phyloP scores from a whole-genome alignment of 192 early-diverging fungal genomes.

The Hyaloraphidium curvatum region DNA sequence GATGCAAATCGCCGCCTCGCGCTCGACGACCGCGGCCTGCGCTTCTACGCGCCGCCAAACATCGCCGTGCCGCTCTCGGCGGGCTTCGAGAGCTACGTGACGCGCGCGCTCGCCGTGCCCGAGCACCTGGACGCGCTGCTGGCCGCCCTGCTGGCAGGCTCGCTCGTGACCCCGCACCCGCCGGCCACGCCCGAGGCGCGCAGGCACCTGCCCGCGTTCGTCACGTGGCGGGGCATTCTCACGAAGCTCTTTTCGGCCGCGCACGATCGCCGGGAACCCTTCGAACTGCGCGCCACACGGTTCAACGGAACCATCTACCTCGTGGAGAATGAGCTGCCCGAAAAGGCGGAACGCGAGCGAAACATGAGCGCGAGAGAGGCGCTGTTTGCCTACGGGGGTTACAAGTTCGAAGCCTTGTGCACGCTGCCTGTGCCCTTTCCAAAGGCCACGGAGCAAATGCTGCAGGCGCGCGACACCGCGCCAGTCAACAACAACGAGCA shows the following conservation, averaged over 20 bases:
- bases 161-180: neutral
- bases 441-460: constrained; percentile 16
- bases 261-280: constrained; percentile 50
- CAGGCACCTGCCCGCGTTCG: constrained; percentile 10
- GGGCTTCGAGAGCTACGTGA: neutral
- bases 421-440: constrained; percentile 29
- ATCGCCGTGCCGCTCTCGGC: neutral
- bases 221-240: constrained; percentile 77
- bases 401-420: constrained; percentile 68
- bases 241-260: constrained; percentile 34
- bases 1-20: no score
- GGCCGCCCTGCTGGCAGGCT: constrained; percentile 26
- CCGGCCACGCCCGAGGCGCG: constrained; percentile 5
- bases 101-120: constrained; percentile 7
- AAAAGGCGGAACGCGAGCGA: constrained; percentile 14
- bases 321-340: constrained; percentile 40
- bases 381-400: constrained; percentile 69
- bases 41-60: neutral
- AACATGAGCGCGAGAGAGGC: constrained; percentile 30
- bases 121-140: constrained; percentile 75
- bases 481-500: constrained; percentile 67
- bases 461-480: constrained; percentile 18
- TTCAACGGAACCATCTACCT: constrained; percentile 44
- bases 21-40: neutral
- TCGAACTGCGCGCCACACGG: constrained; percentile 60